A percentile compares a stretch with the other conserved stretches of the same genome.
Evolutionary conservation across 2,329 filamentous ascomycete genomes (phyloP).

Genomic region (Penicillium sp.): DNA sequence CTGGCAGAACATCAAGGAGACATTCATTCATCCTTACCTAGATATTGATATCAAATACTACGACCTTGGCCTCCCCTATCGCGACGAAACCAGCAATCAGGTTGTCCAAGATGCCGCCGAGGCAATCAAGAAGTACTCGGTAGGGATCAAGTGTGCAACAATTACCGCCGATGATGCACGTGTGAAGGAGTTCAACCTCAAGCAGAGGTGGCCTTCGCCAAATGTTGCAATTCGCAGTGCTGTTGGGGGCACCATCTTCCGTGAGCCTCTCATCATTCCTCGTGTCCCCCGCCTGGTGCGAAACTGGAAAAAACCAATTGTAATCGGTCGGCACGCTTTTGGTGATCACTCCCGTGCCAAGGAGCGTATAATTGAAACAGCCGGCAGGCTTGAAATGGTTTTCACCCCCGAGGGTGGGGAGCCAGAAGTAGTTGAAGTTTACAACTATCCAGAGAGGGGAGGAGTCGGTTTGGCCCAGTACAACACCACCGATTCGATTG

Average conservation of each 20-base stretch:
- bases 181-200: slow-evolving; percentile 96
- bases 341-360: slow-evolving; percentile 98
- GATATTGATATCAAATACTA: slow-evolving; percentile 99
- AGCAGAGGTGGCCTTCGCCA: slow-evolving; percentile 99
- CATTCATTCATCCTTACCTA: slow-evolving; percentile 64
- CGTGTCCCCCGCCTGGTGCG: slow-evolving; percentile 88
- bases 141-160: slow-evolving; percentile 98
- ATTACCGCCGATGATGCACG: slow-evolving; percentile 96
- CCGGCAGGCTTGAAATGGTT: slow-evolving; percentile 89
- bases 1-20: slow-evolving; percentile 98
- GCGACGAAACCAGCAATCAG: slow-evolving; percentile 92
- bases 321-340: slow-evolving; percentile 96
- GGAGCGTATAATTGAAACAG: slow-evolving; percentile 75
- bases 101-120: slow-evolving; percentile 92
- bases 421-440: slow-evolving; percentile 84
- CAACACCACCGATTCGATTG: slow-evolving; percentile 94
- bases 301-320: slow-evolving; percentile 98
- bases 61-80: slow-evolving; percentile 86
- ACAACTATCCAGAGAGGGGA: slow-evolving; percentile 70
- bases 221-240: slow-evolving; percentile 77
- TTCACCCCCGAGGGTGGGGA: slow-evolving; percentile 78
- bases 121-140: slow-evolving; percentile 97
- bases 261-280: slow-evolving; percentile 94
- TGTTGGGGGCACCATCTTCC: slow-evolving; percentile 92
- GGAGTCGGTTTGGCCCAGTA: slow-evolving; percentile 94